Conservation (phyloP, 2,329 filamentous ascomycete species). For the Ophiostoma triangulosporum region DNA sequence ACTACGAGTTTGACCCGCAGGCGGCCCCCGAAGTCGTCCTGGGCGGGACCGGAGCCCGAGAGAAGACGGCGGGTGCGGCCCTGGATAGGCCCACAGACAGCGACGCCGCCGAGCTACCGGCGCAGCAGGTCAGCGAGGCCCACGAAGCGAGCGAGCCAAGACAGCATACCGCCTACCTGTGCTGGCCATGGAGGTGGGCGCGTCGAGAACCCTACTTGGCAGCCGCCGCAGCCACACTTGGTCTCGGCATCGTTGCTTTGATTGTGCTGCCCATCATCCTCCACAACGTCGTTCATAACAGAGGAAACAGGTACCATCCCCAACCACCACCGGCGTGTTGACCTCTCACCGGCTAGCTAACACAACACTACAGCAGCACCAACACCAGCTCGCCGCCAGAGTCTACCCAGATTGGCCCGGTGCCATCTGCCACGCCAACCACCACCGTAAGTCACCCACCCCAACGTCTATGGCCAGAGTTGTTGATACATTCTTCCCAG, state of each 20-base stretch:
- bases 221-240: background rate
- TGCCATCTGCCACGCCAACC: background rate
- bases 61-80: background rate
- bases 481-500: background rate
- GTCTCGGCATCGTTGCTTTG: slow-evolving; percentile 5
- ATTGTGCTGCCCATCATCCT: slow-evolving; percentile 8
- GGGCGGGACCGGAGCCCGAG: background rate
- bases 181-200: background rate
- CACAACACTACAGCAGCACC: background rate
- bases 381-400: background rate
- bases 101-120: background rate
- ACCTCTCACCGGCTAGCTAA: no score
- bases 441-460: background rate
- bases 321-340: background rate
- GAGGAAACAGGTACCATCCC: background rate
- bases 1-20: slow-evolving; percentile 5
- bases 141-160: background rate
- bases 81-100: background rate
- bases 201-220: slow-evolving; percentile 8
- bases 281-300: slow-evolving; percentile 2
- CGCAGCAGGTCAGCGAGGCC: background rate
- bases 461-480: background rate
- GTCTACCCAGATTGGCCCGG: background rate
- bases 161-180: background rate
- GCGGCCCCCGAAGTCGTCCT: slow-evolving; percentile 1